phyloP scores from a whole-genome alignment of 1,284 basidiomycete species.

The Leccinum glutinopallens region DNA sequence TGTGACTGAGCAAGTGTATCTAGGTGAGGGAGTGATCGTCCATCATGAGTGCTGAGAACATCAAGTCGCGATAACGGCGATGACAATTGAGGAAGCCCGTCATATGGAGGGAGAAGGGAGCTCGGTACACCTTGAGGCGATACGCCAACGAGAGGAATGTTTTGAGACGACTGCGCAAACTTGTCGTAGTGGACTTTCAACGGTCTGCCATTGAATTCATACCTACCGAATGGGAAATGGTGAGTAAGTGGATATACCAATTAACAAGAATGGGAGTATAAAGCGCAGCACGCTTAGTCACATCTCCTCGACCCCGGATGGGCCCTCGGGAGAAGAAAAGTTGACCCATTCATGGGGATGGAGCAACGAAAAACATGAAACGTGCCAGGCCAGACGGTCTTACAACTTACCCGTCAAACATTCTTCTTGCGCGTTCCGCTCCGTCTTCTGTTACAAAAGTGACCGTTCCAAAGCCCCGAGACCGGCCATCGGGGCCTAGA shows the following conservation, averaged over 20 bases:
- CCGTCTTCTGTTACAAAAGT: slow-evolving; percentile 91
- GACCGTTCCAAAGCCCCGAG: slow-evolving; percentile 94
- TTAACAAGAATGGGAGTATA: neutral
- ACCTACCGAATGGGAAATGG: slow-evolving; percentile 45
- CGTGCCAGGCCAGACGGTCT: neutral
- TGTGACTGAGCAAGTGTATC: slow-evolving; percentile 29
- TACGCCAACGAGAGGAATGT: slow-evolving; percentile 29
- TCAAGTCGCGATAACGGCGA: slow-evolving; percentile 33
- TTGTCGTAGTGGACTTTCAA: slow-evolving; percentile 90
- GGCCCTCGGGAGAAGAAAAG: neutral
- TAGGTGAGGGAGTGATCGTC: slow-evolving; percentile 22
- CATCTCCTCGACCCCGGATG: neutral
- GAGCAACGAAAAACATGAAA: slow-evolving; percentile 3
- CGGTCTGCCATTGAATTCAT: slow-evolving; percentile 83
- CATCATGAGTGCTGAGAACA: slow-evolving; percentile 31
- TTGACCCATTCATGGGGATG: neutral
- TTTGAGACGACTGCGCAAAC: slow-evolving; percentile 51
- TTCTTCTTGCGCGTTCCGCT: slow-evolving; percentile 81
- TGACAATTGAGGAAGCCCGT: slow-evolving; percentile 29
- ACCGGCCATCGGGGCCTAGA: slow-evolving; percentile 88
- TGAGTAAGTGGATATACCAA: slow-evolving; percentile 18
- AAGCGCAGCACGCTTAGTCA: neutral
- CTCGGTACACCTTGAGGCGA: slow-evolving; percentile 21
- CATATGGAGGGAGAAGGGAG: slow-evolving; percentile 30
- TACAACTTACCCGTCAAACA: slow-evolving; percentile 79